These are phyloP conservation scores for Verticillium longisporum DNA, from an alignment of 2,329 filamentous ascomycete genomes.

Conservation along the genomic window DNA sequence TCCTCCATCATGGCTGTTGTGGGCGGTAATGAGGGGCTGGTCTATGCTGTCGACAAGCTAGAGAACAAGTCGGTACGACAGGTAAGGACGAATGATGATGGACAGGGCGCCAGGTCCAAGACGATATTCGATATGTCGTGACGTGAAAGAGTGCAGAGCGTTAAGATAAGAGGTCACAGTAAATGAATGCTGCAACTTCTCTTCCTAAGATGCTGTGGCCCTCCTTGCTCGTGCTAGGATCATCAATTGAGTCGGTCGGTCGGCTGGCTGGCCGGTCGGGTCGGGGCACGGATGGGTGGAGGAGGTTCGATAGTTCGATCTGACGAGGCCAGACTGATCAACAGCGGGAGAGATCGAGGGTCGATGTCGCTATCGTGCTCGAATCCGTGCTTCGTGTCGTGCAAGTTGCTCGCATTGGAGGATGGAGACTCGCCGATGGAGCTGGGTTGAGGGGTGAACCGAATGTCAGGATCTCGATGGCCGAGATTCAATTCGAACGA, in stretches of 20 bases:
- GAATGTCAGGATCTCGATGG: neutral
- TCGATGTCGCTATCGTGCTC: neutral
- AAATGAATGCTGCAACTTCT: slow-evolving; percentile 25
- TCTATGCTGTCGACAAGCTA: slow-evolving; percentile 2
- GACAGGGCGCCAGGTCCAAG: slow-evolving; percentile 6
- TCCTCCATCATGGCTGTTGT: slow-evolving; percentile 63
- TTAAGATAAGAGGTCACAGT: slow-evolving; percentile 14
- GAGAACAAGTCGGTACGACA: slow-evolving; percentile 1
- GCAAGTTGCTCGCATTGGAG: slow-evolving; percentile 1
- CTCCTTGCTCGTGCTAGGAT: neutral
- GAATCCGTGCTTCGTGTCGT: neutral
- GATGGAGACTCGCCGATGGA: neutral
- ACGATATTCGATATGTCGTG: slow-evolving; percentile 19
- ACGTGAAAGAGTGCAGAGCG: slow-evolving; percentile 11
- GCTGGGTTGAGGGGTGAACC: neutral
- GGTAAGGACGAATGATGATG: slow-evolving; percentile 1
- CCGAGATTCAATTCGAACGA: neutral
- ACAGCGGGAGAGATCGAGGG: neutral
- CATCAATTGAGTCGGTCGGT: neutral
- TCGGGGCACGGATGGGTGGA: neutral
- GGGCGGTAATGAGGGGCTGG: slow-evolving; percentile 1
- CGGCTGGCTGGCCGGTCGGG: neutral
- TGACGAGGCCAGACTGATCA: neutral
- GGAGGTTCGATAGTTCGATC: neutral
- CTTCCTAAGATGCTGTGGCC: slow-evolving; percentile 5